Evolutionary conservation across 331 rosid genomes (phyloP).

Genomic region (Acacia pycnantha): DNA sequence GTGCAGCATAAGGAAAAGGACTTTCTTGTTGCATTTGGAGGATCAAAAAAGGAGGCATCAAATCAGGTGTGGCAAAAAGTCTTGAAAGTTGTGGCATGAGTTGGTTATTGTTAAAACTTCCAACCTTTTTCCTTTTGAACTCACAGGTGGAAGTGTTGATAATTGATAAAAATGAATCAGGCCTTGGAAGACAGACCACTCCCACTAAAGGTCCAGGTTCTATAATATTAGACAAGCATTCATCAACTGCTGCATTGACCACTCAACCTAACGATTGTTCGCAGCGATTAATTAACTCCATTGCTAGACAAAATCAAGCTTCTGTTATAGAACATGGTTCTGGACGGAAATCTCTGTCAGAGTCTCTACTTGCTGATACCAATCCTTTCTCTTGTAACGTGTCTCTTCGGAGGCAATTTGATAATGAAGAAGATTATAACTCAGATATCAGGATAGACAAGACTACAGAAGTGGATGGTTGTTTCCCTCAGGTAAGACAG

Average conservation of each 20-base stretch:
- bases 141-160: conserved; percentile 76
- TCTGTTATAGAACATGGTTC: conserved; percentile 82
- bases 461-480: conserved; percentile 48
- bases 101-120: conserved; percentile 22
- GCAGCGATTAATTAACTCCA: conserved; percentile 55
- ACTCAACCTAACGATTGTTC: conserved; percentile 60
- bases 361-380: conserved; percentile 56
- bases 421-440: conserved; percentile 61
- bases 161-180: conserved; percentile 66
- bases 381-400: conserved; percentile 52
- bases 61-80: conserved; percentile 62
- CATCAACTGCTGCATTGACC: conserved; percentile 51
- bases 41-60: conserved; percentile 84
- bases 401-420: conserved; percentile 77
- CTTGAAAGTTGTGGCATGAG: neutral
- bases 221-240: conserved; percentile 47
- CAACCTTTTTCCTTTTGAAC: conserved; percentile 3
- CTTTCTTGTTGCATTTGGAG: conserved; percentile 96
- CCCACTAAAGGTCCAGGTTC: conserved; percentile 57
- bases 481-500: conserved; percentile 52
- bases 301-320: conserved; percentile 68
- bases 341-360: conserved; percentile 89
- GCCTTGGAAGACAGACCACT: conserved; percentile 46
- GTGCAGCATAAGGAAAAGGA: conserved; percentile 87
- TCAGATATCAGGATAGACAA: conserved; percentile 52